Evolutionary conservation across 2,329 filamentous ascomycete species (phyloP), one percentile per base, ranked within the genome.

Genomic region (Ascochyta lentis): DNA sequence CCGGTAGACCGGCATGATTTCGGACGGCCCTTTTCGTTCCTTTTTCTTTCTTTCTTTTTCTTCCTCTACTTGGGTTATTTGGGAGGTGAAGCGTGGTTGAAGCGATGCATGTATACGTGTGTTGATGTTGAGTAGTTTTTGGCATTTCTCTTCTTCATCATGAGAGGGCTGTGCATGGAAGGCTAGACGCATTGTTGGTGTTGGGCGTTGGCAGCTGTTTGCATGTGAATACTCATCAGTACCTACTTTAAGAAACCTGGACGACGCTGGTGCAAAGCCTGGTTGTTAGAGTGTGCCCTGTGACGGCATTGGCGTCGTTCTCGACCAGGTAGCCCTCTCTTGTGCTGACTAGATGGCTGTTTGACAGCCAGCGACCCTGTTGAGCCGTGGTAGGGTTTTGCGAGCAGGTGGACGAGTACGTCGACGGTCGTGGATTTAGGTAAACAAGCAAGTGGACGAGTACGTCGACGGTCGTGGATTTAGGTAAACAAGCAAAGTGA

Each of bases 361-460:
- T 44, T 27, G 40, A 49, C 46, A 41, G 46, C 37, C 29, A 31
- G 22, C 38, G 37, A 49, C 13, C 13, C 35, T 34, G 46, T 41
- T 15, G 15, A 33, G 27, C 3, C 15, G 26, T 34, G 42, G 3
- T 26, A 34, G n/a, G 8, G 26, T 23, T 35, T 35, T 42, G 29
- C 5, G n/a, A 42, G 24, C 38, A 42, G 47, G 38, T 35, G 47
- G 29, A 7, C 39, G 24, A 16, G 13, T 35, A 24, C 33, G 33
- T 19, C 19, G 19, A 19, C 19, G 19, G 19, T 19, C 0, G 19
- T 19, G 19, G 19, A 19, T 19, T 19, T 19, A 19, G 19, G 19
- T 19, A 19, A 19, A 19, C 5, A 12, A 42, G 24, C 47, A 42
- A 38, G 38, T 35, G 47, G 29, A 7, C 39, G 24, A 16, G 13